Percentiles rank a stretch among this genome's conserved stretches.
phyloP scores from a whole-genome alignment of 768 basidiomycete genomes.

The Lactifluus subvellereus region DNA sequence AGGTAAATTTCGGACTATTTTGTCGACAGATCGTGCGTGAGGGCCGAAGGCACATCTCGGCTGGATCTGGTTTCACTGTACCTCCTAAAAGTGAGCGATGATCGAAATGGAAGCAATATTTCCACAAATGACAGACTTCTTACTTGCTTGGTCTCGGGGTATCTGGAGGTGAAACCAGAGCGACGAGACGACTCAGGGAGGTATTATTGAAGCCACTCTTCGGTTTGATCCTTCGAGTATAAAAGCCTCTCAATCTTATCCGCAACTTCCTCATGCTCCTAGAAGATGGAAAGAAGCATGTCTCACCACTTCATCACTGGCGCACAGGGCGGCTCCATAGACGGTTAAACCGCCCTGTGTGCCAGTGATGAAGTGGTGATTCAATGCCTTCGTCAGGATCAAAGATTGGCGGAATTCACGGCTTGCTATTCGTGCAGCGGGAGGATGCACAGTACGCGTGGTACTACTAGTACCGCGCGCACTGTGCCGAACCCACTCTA shows the following conservation, averaged over 20 bases:
- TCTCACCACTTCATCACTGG: conserved; percentile 21
- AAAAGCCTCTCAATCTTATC: not conserved
- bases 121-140: too few relatives aligned
- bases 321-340: conserved; percentile 2
- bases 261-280: not conserved
- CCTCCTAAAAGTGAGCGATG: too few relatives aligned
- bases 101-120: too few relatives aligned
- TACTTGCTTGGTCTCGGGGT: too few relatives aligned
- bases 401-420: conserved; percentile 12
- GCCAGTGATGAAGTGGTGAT: too few relatives aligned
- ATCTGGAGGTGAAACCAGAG: not conserved
- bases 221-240: not conserved
- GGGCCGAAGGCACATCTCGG: too few relatives aligned
- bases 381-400: conserved; percentile 32
- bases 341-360: too few relatives aligned
- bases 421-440: conserved; percentile 40
- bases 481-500: conserved; percentile 34
- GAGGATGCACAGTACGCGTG: conserved; percentile 27
- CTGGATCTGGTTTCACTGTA: too few relatives aligned
- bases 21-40: too few relatives aligned
- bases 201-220: not conserved
- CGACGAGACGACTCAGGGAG: not conserved
- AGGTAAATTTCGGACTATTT: too few relatives aligned
- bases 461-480: conserved; percentile 15
- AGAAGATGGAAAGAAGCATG: conserved; percentile 6